phyloP scores from a whole-genome alignment of 768 basidiomycete genomes.

The Termitomyces sp. region DNA sequence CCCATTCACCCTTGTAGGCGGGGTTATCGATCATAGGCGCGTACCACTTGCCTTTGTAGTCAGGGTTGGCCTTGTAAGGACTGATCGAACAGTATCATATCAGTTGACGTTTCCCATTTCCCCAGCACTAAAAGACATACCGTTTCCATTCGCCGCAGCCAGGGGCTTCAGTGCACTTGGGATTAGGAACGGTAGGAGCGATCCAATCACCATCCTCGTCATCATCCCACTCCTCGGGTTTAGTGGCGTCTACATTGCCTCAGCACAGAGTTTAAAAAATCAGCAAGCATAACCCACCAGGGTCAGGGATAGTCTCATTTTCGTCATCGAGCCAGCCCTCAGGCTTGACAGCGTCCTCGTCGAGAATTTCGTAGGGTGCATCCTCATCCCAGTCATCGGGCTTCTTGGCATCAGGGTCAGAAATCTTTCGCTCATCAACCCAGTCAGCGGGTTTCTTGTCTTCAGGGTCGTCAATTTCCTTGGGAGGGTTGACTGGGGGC shows the following conservation, averaged over 20 bases:
- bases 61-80: constrained; percentile 86
- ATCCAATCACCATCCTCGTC: constrained; percentile 99
- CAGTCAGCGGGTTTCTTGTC: constrained; percentile 90
- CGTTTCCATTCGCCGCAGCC: constrained; percentile 96
- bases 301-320: constrained; percentile 74
- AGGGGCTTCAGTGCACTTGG: constrained; percentile 82
- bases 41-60: constrained; percentile 98
- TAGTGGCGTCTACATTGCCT: constrained; percentile 59
- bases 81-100: constrained; percentile 34
- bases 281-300: constrained; percentile 42
- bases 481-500: constrained; percentile 87
- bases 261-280: not conserved
- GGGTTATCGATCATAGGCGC: constrained; percentile 96
- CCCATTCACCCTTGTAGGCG: constrained; percentile 94
- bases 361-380: constrained; percentile 86
- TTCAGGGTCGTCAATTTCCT: constrained; percentile 89
- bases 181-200: constrained; percentile 83
- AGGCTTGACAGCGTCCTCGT: constrained; percentile 84
- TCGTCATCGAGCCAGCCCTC: constrained; percentile 96
- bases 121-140: constrained; percentile 26
- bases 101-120: not conserved
- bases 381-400: constrained; percentile 98
- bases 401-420: constrained; percentile 84
- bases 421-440: constrained; percentile 86
- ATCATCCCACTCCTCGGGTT: constrained; percentile 99